phyloP scores from a whole-genome alignment of 225 moss, liverwort and hornwort species.

The Thuidium tamariscinum region DNA sequence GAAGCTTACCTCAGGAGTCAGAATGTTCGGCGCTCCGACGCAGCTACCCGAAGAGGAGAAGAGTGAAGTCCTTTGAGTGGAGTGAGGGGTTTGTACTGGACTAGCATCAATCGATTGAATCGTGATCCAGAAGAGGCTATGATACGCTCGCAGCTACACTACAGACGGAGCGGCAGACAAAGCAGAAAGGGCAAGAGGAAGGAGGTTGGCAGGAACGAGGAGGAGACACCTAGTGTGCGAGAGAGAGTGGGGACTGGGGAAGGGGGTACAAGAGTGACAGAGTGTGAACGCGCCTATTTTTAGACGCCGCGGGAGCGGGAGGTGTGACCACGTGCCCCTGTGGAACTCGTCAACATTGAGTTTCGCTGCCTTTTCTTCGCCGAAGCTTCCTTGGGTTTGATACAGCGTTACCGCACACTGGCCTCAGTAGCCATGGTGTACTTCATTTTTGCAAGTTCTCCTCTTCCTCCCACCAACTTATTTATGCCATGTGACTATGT shows the following conservation, averaged over 20 bases:
- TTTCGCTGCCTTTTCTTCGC: not conserved
- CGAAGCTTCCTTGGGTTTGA: not conserved
- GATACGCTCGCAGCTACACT: not conserved
- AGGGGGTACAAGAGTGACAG: not conserved
- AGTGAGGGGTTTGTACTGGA: too few species aligned
- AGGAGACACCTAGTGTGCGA: not conserved
- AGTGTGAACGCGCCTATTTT: not conserved
- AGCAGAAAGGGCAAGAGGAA: not conserved
- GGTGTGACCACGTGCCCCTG: not conserved
- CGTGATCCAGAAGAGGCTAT: not conserved
- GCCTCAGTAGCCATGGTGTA: not conserved
- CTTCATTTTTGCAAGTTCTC: not conserved
- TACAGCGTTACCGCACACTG: not conserved
- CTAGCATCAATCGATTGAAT: not conserved
- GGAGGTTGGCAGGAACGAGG: not conserved
- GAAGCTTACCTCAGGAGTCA: not conserved
- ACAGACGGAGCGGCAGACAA: not conserved
- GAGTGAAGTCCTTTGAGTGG: too few species aligned
- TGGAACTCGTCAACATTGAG: not conserved
- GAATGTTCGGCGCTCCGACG: not conserved
- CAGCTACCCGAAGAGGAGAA: not conserved
- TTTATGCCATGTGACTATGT: not conserved
- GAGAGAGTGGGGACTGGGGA: not conserved
- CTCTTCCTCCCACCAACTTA: not conserved
- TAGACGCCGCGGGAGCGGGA: not conserved